phyloP scores from a whole-genome alignment of 495 filamentous ascomycete genomes.

The Umbilicaria muhlenbergii region DNA sequence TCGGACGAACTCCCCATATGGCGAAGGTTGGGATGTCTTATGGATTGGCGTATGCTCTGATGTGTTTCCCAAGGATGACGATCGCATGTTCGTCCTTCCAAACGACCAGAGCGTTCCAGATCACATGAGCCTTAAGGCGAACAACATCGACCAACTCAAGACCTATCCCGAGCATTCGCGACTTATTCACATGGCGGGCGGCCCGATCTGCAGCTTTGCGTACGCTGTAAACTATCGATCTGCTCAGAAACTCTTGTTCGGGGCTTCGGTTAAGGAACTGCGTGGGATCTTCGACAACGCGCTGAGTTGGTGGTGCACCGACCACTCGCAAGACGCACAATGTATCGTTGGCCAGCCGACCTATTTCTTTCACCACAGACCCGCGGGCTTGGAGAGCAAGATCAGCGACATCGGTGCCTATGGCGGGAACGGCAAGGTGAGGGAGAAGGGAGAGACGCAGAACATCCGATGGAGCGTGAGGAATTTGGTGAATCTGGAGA shows the following conservation, averaged over 20 bases:
- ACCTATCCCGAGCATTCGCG: constrained; percentile 26
- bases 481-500: too few relatives aligned
- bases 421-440: constrained; percentile 14
- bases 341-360: constrained; percentile 33
- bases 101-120: constrained; percentile 16
- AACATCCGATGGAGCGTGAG: constrained; percentile 28
- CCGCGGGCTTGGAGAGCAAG: constrained; percentile 21
- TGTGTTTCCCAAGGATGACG: constrained; percentile 12
- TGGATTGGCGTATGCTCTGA: constrained; percentile 38
- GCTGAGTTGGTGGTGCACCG: constrained; percentile 30
- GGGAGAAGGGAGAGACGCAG: constrained; percentile 25
- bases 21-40: constrained; percentile 40
- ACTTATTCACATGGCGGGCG: constrained; percentile 26
- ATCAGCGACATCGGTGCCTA: constrained; percentile 29
- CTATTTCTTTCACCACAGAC: constrained; percentile 29
- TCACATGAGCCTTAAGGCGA: constrained; percentile 5
- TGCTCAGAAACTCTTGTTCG: constrained; percentile 35
- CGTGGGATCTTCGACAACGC: constrained; percentile 30
- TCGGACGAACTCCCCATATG: constrained; percentile 32
- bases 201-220: constrained; percentile 34
- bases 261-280: constrained; percentile 25
- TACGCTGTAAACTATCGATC: constrained; percentile 40
- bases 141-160: constrained; percentile 5
- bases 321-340: constrained; percentile 17
- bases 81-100: constrained; percentile 12